Conservation (phyloP, 73 alveolate species). For the Tetrahymena malaccensis region DNA sequence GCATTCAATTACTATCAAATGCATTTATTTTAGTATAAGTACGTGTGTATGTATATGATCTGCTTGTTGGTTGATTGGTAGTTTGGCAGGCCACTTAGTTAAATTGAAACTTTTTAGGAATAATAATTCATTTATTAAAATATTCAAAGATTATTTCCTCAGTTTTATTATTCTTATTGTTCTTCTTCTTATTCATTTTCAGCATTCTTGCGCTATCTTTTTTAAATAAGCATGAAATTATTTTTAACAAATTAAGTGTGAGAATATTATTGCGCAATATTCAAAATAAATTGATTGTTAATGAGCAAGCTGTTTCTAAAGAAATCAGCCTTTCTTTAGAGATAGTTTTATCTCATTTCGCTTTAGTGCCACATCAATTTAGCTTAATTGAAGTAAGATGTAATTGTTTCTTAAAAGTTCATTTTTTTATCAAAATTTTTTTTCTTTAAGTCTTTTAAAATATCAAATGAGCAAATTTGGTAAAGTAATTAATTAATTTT, state of each 20-base stretch:
- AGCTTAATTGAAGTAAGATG: background rate
- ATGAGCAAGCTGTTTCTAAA: background rate
- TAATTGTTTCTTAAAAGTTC: background rate
- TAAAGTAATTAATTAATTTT: background rate
- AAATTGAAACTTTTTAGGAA: background rate
- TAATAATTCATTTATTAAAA: background rate
- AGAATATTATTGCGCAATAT: background rate
- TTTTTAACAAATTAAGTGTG: background rate
- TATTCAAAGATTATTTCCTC: background rate
- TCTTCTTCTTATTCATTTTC: background rate
- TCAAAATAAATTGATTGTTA: background rate
- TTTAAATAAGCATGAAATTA: background rate
- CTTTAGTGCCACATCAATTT: background rate
- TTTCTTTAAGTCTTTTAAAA: background rate
- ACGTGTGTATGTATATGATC: background rate
- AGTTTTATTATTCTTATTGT: background rate
- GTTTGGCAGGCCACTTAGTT: background rate
- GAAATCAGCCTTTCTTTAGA: background rate
- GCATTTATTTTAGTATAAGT: background rate
- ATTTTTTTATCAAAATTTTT: background rate
- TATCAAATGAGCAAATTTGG: background rate
- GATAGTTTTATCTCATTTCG: background rate
- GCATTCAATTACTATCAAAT: background rate
- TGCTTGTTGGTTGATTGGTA: background rate
- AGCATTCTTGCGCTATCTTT: background rate